phyloP scores from a whole-genome alignment of 768 basidiomycete species.

The Trichaptum fuscoviolaceum region DNA sequence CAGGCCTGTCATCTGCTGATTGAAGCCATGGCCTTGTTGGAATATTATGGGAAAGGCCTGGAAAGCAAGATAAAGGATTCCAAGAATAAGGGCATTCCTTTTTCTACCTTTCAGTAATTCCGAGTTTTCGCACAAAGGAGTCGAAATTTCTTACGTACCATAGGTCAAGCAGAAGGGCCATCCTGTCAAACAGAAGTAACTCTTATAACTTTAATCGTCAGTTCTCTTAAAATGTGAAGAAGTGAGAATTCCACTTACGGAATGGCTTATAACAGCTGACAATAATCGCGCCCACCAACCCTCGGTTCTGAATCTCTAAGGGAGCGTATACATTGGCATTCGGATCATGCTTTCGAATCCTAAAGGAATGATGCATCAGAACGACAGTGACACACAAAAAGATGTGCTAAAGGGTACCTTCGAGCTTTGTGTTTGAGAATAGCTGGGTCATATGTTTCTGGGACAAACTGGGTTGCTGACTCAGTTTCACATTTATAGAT shows the following conservation, averaged over 20 bases:
- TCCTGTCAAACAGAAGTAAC: slow-evolving; percentile 60
- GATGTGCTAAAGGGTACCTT: slow-evolving; percentile 29
- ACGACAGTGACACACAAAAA: not conserved
- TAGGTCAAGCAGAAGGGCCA: slow-evolving; percentile 65
- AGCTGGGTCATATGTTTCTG: slow-evolving; percentile 67
- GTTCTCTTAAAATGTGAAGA: not conserved
- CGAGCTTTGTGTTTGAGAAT: slow-evolving; percentile 56
- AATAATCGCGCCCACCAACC: slow-evolving; percentile 41
- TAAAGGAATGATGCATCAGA: slow-evolving; percentile 16
- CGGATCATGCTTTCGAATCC: slow-evolving; percentile 42
- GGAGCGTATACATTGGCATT: slow-evolving; percentile 54
- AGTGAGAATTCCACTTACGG: slow-evolving; percentile 36
- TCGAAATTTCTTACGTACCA: slow-evolving; percentile 41
- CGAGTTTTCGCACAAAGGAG: not conserved
- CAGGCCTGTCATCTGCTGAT: slow-evolving; percentile 42
- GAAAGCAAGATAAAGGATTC: slow-evolving; percentile 43
- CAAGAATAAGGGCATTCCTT: slow-evolving; percentile 34
- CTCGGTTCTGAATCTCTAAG: slow-evolving; percentile 44
- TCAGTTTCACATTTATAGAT: slow-evolving; percentile 2
- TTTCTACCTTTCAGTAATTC: slow-evolving; percentile 23
- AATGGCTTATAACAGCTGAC: slow-evolving; percentile 69
- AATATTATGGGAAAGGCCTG: slow-evolving; percentile 59
- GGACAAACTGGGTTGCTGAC: slow-evolving; percentile 43
- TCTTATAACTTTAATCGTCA: slow-evolving; percentile 30
- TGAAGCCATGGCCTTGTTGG: slow-evolving; percentile 44